These are phyloP conservation scores for Astragalus membranaceus DNA, from an alignment of 306 rosid species.

Conservation along the genomic window DNA sequence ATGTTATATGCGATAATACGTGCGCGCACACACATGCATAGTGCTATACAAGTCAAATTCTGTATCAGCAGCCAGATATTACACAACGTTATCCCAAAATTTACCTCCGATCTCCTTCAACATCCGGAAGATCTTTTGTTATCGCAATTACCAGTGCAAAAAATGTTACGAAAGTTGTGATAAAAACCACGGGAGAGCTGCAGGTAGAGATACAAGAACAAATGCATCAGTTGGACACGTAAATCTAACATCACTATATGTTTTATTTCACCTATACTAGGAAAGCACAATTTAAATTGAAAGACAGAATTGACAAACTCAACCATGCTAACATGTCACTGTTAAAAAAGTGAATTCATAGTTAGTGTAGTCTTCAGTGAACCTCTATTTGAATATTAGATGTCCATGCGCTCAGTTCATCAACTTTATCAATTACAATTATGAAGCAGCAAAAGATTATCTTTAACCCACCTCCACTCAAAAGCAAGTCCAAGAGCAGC, in stretches of 20 bases:
- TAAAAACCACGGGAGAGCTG: slow-evolving; percentile 91
- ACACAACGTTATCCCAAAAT: slow-evolving; percentile 21
- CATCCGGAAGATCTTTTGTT: slow-evolving; percentile 97
- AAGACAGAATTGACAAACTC: not conserved
- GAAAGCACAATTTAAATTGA: slow-evolving; percentile 8
- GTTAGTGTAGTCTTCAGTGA: not conserved
- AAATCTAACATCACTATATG: not conserved
- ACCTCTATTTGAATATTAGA: slow-evolving; percentile 9
- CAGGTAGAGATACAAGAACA: slow-evolving; percentile 31
- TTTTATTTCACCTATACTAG: not conserved
- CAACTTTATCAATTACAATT: slow-evolving; percentile 10
- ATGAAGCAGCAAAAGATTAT: slow-evolving; percentile 10
- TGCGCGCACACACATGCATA: not conserved
- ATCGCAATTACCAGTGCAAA: slow-evolving; percentile 94
- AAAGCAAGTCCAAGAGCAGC: slow-evolving; percentile 91
- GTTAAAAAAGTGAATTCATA: not conserved
- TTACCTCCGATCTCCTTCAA: slow-evolving; percentile 96
- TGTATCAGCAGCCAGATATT: slow-evolving; percentile 5
- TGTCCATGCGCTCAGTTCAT: not conserved
- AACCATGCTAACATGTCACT: not conserved
- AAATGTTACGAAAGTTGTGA: slow-evolving; percentile 84
- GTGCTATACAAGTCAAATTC: not conserved
- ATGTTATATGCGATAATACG: not conserved
- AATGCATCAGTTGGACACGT: not conserved
- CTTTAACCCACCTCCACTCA: slow-evolving; percentile 77